Evolutionary conservation across 2,329 filamentous ascomycete species (phyloP).

Genomic region (Aspergillus awamori): DNA sequence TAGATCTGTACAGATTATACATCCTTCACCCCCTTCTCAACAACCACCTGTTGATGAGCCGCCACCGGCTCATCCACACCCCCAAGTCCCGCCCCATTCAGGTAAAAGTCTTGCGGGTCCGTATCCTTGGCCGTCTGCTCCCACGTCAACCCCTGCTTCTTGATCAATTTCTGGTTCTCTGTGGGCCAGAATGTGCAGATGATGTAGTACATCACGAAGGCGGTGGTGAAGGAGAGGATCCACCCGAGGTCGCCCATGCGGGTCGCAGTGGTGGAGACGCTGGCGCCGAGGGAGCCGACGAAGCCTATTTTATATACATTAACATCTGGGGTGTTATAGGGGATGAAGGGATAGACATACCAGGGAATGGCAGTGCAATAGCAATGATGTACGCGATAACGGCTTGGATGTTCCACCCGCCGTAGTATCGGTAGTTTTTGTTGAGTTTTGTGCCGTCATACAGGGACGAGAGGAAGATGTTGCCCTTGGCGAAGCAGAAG

Average conservation of each 20-base stretch:
- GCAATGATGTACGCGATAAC: constrained; percentile 5
- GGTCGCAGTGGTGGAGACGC: background rate
- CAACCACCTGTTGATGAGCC: background rate
- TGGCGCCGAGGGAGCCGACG: constrained; percentile 7
- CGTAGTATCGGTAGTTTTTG: constrained; percentile 8
- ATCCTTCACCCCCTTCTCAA: background rate
- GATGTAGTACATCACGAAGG: background rate
- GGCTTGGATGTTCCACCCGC: constrained; percentile 10
- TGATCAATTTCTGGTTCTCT: background rate
- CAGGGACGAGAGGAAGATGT: constrained; percentile 4
- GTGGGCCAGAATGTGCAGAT: constrained; percentile 8
- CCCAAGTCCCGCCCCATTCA: background rate
- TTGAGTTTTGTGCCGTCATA: constrained; percentile 5
- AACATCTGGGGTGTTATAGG: background rate
- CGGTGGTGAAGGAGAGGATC: constrained; percentile 2
- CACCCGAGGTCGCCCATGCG: constrained; percentile 10
- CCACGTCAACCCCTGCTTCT: background rate
- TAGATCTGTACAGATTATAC: background rate
- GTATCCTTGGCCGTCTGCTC: background rate
- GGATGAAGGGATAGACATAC: background rate
- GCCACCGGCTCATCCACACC: background rate
- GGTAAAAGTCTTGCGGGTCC: background rate
- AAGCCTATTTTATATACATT: background rate
- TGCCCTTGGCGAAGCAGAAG: constrained; percentile 5
- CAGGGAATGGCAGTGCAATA: constrained; percentile 7